Conservation (phyloP, 441 rosid species). For the Biscutella auriculata region DNA sequence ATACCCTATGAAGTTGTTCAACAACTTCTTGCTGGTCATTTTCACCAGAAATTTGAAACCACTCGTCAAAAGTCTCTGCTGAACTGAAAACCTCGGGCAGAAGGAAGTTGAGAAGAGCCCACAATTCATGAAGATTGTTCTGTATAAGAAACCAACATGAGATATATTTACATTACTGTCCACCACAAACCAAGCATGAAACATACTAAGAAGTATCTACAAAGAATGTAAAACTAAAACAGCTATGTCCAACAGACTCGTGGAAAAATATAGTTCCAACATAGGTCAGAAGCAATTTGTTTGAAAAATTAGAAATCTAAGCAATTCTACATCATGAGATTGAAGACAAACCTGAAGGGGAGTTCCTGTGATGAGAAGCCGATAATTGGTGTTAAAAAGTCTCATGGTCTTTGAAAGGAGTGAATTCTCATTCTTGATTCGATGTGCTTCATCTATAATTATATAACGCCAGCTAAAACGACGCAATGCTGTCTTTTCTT, state of each 20-base stretch:
- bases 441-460: constrained; percentile 96
- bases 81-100: constrained; percentile 96
- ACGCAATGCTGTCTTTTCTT: constrained; percentile 81
- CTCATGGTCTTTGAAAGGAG: constrained; percentile 80
- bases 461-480: constrained; percentile 98
- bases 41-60: constrained; percentile 99
- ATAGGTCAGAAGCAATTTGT: neutral
- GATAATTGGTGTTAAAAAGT: constrained; percentile 43
- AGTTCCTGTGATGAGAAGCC: constrained; percentile 54
- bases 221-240: neutral
- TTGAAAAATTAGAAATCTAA: neutral
- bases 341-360: constrained; percentile 22
- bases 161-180: neutral
- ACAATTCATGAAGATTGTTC: constrained; percentile 97
- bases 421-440: constrained; percentile 94
- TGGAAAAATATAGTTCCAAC: neutral
- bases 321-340: neutral
- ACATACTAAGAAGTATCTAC: neutral
- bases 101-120: constrained; percentile 95
- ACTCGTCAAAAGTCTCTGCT: constrained; percentile 99
- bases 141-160: constrained; percentile 25
- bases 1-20: constrained; percentile 95
- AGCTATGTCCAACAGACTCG: neutral
- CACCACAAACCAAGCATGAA: neutral
- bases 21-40: constrained; percentile 98